Conservation (phyloP, 768 basidiomycete species). For the Gyrodon lividus region DNA sequence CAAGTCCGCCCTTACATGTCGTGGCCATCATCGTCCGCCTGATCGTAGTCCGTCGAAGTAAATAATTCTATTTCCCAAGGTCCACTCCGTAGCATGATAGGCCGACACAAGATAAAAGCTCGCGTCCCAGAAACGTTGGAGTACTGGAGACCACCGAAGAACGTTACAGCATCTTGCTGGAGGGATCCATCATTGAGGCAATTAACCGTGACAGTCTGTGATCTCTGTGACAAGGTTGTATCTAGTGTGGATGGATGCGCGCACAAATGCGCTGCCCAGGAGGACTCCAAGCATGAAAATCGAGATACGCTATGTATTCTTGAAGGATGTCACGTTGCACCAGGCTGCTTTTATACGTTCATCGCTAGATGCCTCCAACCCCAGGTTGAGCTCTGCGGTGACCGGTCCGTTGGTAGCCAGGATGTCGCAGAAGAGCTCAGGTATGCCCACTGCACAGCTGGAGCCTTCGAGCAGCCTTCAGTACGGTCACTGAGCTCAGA, state of each 20-base stretch:
- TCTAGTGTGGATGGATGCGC: not conserved
- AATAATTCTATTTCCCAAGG: not conserved
- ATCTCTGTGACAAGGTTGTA: not conserved
- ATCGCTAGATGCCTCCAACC: too few species aligned
- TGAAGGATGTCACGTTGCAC: too few species aligned
- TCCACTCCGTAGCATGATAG: constrained; percentile 6
- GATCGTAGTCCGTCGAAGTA: not conserved
- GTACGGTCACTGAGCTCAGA: too few species aligned
- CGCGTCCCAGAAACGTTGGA: constrained; percentile 33
- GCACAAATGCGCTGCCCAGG: not conserved
- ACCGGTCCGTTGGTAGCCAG: too few species aligned
- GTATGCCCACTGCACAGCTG: too few species aligned
- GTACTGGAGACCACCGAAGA: constrained; percentile 37
- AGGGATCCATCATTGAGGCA: constrained; percentile 38
- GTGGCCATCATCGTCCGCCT: not conserved
- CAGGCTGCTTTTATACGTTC: too few species aligned
- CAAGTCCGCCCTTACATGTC: not conserved
- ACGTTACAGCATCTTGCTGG: constrained; percentile 35
- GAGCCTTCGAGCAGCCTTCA: too few species aligned
- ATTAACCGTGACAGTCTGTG: constrained; percentile 30
- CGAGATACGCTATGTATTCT: not conserved
- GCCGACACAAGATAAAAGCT: constrained; percentile 26
- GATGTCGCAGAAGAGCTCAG: too few species aligned
- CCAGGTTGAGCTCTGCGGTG: too few species aligned
- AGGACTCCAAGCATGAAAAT: too few species aligned